Base-by-base conservation (phyloP, 108 stramenopile genomes). In the Halocafeteria seosinensis region DNA sequence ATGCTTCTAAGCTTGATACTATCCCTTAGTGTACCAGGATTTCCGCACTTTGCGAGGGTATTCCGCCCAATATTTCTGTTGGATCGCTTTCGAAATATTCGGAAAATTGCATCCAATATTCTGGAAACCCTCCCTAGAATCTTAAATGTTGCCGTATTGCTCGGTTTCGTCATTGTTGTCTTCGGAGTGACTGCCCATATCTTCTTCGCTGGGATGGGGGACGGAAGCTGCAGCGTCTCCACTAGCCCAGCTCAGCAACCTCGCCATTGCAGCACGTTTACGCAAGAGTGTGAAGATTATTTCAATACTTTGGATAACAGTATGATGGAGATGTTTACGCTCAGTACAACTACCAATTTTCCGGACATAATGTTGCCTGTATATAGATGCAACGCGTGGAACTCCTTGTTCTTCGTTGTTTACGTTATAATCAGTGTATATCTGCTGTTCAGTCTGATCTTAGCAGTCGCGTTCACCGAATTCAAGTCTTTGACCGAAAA, bases 321-420 rank as follows among this genome's bases (percentile, higher is more conserved):
- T 35, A 59, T 59, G 17, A 17, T 1, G 21, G 34, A 59, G 21
- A 13, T 59, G 2, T 59, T 59, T n/a, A n/a, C 36, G 17, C 28
- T 59, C 34, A 24, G 34, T 35, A 63, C 62, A 33, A 63, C 62
- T 21, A 50, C 62, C 21, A 63, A 63, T 34, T 63, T 63, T 34
- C 62, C 62, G 11, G 62, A 63, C 42, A 34, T 63, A 32, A 63
- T 63, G 62, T 1, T 63, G 2, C 62, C 62, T 21, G 62, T 34
- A 27, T 63, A 63, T 24, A 0, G 0, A 6, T 26, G 21, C 42
- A 0, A 1, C 38, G 50, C 38, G 50, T 1, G 0, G 4, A 31
- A 17, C 1, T n/a, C 42, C 5, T 1, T 6, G 12, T 27, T 47
- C 38, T 63, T 63, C 62, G 38, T 38, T 23, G 1, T 5, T 34